These are phyloP conservation scores for Diplodia mutila DNA, from an alignment of 2,329 filamentous ascomycete species.

Conservation along the genomic window DNA sequence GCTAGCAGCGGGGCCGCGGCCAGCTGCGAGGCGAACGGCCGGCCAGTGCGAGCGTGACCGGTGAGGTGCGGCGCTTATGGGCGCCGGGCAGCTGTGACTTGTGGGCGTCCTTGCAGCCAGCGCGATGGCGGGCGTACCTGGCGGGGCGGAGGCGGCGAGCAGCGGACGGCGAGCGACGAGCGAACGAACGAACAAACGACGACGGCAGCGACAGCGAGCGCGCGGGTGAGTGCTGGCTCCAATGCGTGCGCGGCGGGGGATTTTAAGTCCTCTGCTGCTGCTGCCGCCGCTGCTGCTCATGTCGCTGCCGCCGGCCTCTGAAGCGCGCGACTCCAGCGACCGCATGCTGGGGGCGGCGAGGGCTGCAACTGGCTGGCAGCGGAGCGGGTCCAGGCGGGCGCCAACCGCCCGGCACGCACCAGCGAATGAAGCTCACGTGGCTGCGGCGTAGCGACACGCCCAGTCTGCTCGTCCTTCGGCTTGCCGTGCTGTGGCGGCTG, in stretches of 20 bases:
- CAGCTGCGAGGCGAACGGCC: slow-evolving; percentile 11
- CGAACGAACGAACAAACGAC: neutral
- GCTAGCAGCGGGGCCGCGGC: slow-evolving; percentile 17
- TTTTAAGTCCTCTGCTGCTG: neutral
- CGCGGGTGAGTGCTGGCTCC: neutral
- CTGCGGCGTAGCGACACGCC: slow-evolving; percentile 16
- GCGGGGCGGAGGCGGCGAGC: neutral
- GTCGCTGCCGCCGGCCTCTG: neutral
- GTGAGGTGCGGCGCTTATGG: slow-evolving; percentile 32
- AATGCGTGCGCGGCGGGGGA: neutral
- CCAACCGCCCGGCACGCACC: neutral
- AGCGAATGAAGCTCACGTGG: slow-evolving; percentile 18
- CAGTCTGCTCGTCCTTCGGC: neutral
- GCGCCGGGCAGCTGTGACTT: slow-evolving; percentile 12
- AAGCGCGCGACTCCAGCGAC: slow-evolving; percentile 9
- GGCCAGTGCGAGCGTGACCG: slow-evolving; percentile 27
- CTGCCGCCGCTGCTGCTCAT: neutral
- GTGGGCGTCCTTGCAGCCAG: slow-evolving; percentile 12
- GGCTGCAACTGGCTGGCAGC: neutral
- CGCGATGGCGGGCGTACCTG: neutral
- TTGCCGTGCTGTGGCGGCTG: slow-evolving; percentile 1
- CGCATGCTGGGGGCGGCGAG: neutral
- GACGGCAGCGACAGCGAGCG: neutral
- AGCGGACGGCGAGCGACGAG: neutral
- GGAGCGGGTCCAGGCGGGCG: neutral